Conservation (phyloP, 305 asterid genomes). For the Fraxinus paxiana region DNA sequence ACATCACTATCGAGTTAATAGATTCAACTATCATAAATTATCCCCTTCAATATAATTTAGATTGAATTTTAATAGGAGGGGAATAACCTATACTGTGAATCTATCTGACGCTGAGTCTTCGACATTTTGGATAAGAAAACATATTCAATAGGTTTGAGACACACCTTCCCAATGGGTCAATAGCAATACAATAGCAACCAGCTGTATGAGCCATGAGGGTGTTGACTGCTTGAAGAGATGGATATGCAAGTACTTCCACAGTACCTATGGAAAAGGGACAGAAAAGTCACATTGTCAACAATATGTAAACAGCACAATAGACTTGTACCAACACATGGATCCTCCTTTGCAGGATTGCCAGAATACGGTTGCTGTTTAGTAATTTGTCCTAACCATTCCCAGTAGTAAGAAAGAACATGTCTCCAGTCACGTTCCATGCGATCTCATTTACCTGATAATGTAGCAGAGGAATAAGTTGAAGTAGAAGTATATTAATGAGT, state of each 20-base stretch:
- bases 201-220: conserved; percentile 98
- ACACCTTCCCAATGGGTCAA: conserved; percentile 89
- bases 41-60: background rate
- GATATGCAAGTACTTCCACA: conserved; percentile 90
- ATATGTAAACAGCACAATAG: conserved; percentile 3
- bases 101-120: background rate
- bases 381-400: conserved; percentile 72
- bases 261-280: conserved; percentile 49
- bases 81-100: conserved; percentile 3
- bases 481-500: background rate
- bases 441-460: conserved; percentile 86
- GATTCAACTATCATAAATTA: background rate
- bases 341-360: conserved; percentile 11
- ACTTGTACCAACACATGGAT: conserved; percentile 14
- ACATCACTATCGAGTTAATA: conserved; percentile 1
- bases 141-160: conserved; percentile 16
- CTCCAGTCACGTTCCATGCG: conserved; percentile 89
- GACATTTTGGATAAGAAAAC: conserved; percentile 1
- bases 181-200: conserved; percentile 98
- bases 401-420: conserved; percentile 86
- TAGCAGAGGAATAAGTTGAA: conserved; percentile 11
- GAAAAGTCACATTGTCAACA: conserved; percentile 6
- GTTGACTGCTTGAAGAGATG: conserved; percentile 67
- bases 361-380: background rate
- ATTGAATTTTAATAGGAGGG: background rate